Base-by-base conservation (phyloP, 2,329 filamentous ascomycete species). In the Fusarium sp. region DNA sequence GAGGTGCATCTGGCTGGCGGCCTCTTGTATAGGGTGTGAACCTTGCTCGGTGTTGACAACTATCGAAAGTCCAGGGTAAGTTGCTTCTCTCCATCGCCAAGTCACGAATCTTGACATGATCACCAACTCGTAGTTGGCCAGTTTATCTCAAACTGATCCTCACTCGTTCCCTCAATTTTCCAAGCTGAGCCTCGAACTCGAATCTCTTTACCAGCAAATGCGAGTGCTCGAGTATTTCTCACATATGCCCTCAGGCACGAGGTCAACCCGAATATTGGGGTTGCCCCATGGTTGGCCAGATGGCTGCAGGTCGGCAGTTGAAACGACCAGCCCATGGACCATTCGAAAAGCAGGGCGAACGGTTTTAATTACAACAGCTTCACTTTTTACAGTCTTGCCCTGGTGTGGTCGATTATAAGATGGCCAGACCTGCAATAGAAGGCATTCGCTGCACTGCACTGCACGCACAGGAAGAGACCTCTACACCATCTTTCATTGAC, bases 401-500 rank as follows among this genome's bases (percentile, higher is more conserved):
- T 10, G 42, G 57, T 50, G 53, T 65, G 54, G 25, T 64, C 55
- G 44, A 58, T 27, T 70, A 70, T 69, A 71, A 71, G 61, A 58
- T 42, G 60, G 31, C 67, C 53, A 68, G 42, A 62, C 63, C 63
- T 63, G 33, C 58, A 20, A 44, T 9, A 18, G 31, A 56, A 51
- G 38, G n/a, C 31, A 46, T 49, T 16, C 42, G 23, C 13, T 25
- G 20, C 13, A 5, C 25, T 27, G 25, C 27, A 29, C 8, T 4
- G 27, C 27, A 29, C 27, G 23, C 23, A 8, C 25, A 27, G 10
- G 29, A 11, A 31, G 27, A 27, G 36, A 33, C 57, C 42, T 61
- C 27, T 65, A 71, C 68, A 70, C 64, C 68, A 59, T 71, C 64
- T 71, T 61, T 36, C 18, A 23, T 18, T 65, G 68, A 69, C 68